Evolutionary conservation across 192 early-diverging fungal species (phyloP).

Genomic region (Backusella westeae): DNA sequence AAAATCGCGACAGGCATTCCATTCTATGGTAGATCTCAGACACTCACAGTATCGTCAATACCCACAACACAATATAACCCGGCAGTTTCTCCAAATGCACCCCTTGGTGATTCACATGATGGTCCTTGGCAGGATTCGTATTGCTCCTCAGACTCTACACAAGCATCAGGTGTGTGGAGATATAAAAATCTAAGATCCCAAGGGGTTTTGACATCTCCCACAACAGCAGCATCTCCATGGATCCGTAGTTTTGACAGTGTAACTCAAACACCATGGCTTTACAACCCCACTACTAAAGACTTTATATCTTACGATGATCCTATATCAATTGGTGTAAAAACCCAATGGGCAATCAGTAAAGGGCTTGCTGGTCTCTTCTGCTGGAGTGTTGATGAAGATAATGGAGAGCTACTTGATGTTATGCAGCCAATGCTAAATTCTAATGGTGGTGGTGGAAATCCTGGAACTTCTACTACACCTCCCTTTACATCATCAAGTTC

Average conservation of each 20-base stretch:
- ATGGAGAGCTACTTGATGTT: constrained; percentile 56
- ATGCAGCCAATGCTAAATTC: neutral
- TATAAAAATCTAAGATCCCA: constrained; percentile 61
- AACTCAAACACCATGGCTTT: constrained; percentile 72
- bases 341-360: constrained; percentile 52
- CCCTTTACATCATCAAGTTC: neutral
- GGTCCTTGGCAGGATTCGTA: constrained; percentile 52
- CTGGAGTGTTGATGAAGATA: constrained; percentile 66
- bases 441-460: neutral
- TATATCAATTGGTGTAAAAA: constrained; percentile 54
- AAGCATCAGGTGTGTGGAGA: constrained; percentile 61
- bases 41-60: constrained; percentile 21
- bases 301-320: constrained; percentile 75
- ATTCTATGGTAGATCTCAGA: constrained; percentile 56
- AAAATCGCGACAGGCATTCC: constrained; percentile 63
- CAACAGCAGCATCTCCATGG: constrained; percentile 59
- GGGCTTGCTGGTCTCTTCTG: constrained; percentile 62
- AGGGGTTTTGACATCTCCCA: constrained; percentile 42
- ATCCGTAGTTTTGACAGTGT: constrained; percentile 58
- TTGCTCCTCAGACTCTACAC: constrained; percentile 39
- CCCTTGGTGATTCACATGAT: constrained; percentile 54
- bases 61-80: constrained; percentile 7
- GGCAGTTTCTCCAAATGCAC: constrained; percentile 31
- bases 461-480: constrained; percentile 29
- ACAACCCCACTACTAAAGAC: constrained; percentile 49